Evolutionary conservation across 352 stramenopile species (phyloP), one percentile per base, ranked within the genome.

Genomic region (Globisporangium takayamanum): DNA sequence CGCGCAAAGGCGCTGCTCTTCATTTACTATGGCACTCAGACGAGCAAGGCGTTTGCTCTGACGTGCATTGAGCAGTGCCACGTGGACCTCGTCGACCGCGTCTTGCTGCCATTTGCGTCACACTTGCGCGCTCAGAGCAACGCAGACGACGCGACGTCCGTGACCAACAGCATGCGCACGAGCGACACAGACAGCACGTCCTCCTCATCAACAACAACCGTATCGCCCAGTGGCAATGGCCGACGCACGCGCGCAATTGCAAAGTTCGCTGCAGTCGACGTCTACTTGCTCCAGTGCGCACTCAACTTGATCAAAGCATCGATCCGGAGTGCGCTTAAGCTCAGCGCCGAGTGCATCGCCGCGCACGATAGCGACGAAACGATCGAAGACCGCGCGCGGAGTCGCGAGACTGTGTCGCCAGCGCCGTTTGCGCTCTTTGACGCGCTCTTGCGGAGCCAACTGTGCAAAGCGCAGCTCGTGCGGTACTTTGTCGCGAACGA

Each of bases 1-100:
- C 78, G 70, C 47, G 80, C 78, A 6, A 94, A 94, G 56, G 54
- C 60, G n/a, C 62, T 91, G n/a, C 52, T 91, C 20, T 67, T 88
- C 30, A 44, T 89, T 1, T 62, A 89, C 55, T 71, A 92, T 53
- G 76, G 76, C 1, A 56, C 87, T 4, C 78, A 85, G 10, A 25
- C 65, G 20, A 89, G 74, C 42, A 65, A 58, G 20, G 39, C 28
- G 0, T 87, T 92, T 58, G 53, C 78, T 11, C 44, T 63, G 25
- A 37, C 39, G 12, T 80, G 79, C 68, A 67, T 91, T 33, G 48
- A 71, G 33, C 53, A 64, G 53, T 49, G 67, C 8, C 51, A 66
- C 14, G 56, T 81, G 30, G 42, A 72, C 37, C 53, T 67, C 25
- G 57, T 86, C 28, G 76, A 84, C 8, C 60, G 59, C 20, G 59